Evolutionary conservation across 2,329 filamentous ascomycete species (phyloP), one percentile per base, ranked within the genome.

Genomic region (Lecanosticta acicola): DNA sequence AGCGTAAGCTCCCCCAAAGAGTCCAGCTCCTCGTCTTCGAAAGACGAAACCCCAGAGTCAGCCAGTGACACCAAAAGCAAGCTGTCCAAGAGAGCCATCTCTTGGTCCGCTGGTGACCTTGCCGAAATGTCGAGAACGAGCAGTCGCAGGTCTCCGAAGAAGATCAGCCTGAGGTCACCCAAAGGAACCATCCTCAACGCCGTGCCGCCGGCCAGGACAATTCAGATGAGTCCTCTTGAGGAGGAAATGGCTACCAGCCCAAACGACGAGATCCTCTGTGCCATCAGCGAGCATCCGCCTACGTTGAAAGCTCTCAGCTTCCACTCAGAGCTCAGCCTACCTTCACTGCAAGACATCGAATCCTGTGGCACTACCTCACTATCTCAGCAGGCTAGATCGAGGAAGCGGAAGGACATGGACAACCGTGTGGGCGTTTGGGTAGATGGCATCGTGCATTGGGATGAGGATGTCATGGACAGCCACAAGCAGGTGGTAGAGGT

Each of bases 371-470:
- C 43, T 2, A 29, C 45, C 11, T 39, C 48, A 7, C 17, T 35
- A n/a, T 37, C 46, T 17, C 41, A 51, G 21, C 51, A 49, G 17
- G 40, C 50, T 13, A 46, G 38, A 21, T 10, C 53, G 54, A 52
- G 53, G 35, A 60, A 57, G 35, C 59, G 47, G 43, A 58, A 43
- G 53, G 49, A 63, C 16, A 51, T 55, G 20, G 61, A 61, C 42
- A 61, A 56, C 20, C 54, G 57, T 29, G 66, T 73, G 48, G 71
- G 70, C 4, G 59, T 68, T 3, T 74, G 71, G 65, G 68, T 66
- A 41, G 60, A 73, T 53, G 71, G 71, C 3, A 64, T 64, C 29
- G 65, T 68, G 20, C 61, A 69, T 41, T 73, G 70, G 69, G 66
- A 66, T 19, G 52, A 57, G 13, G 42, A 48, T 8, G 32, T 45